Percentiles rank a stretch among this genome's conserved stretches.
Conservation (phyloP, 768 basidiomycete species). For the Pulveroboletus frians region DNA sequence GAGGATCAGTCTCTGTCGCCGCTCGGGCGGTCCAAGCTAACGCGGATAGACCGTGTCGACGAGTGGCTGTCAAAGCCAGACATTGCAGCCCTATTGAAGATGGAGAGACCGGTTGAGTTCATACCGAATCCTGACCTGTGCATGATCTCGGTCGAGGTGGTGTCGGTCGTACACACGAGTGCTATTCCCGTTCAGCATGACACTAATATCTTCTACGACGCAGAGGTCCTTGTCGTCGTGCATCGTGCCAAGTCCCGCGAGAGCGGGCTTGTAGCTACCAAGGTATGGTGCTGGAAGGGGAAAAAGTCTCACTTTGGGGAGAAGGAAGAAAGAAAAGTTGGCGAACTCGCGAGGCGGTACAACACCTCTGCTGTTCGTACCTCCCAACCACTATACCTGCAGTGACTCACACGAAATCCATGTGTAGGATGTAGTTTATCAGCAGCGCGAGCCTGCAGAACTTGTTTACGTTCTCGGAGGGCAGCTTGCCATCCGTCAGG, state of each 20-base stretch:
- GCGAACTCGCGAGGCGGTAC: constrained; percentile 70
- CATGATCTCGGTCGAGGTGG: constrained; percentile 71
- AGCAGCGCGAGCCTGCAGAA: constrained; percentile 59
- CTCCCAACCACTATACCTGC: background rate
- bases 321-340: constrained; percentile 59
- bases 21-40: background rate
- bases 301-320: constrained; percentile 48
- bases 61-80: constrained; percentile 45
- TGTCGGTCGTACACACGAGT: constrained; percentile 51
- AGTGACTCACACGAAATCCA: background rate
- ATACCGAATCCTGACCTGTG: constrained; percentile 33
- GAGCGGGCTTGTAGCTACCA: constrained; percentile 62
- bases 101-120: constrained; percentile 11
- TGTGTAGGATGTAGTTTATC: constrained; percentile 40
- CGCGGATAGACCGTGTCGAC: constrained; percentile 35
- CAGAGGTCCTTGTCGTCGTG: constrained; percentile 63
- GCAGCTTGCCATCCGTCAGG: constrained; percentile 69
- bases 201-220: constrained; percentile 62
- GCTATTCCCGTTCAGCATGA: constrained; percentile 43
- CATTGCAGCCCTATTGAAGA: constrained; percentile 41
- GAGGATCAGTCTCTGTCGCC: constrained; percentile 5
- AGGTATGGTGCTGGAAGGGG: constrained; percentile 77
- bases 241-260: constrained; percentile 62
- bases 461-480: constrained; percentile 65
- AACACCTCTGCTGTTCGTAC: constrained; percentile 54